Percentiles rank a stretch among this genome's conserved stretches.
Conservation (phyloP, 202 grass and related monocot species). For the Carex arenaria region DNA sequence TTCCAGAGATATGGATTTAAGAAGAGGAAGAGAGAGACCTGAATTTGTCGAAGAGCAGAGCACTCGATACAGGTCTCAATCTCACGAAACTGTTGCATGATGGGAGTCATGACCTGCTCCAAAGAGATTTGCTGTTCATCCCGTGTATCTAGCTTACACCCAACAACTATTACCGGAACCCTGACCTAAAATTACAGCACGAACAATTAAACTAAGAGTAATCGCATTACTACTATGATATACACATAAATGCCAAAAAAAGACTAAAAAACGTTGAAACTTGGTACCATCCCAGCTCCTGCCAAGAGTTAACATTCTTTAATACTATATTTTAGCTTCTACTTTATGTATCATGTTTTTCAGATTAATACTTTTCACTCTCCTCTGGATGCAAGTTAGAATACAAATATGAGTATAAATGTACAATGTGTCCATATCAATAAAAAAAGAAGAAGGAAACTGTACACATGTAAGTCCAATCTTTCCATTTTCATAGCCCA, state of each 20-base stretch:
- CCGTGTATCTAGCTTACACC: constrained; percentile 84
- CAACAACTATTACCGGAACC: constrained; percentile 74
- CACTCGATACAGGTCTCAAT: constrained; percentile 99
- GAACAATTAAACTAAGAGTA: constrained; percentile 17
- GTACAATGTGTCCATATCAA: not conserved
- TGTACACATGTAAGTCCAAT: not conserved
- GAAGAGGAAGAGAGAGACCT: constrained; percentile 37
- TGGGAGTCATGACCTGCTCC: constrained; percentile 92
- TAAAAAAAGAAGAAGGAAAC: not conserved
- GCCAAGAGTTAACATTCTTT: not conserved
- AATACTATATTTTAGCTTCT: not conserved
- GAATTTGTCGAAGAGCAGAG: constrained; percentile 90
- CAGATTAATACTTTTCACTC: not conserved
- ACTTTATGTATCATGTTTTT: not conserved
- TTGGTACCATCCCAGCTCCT: not conserved
- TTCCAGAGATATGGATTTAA: not conserved
- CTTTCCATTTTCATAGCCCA: not conserved
- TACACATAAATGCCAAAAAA: not conserved
- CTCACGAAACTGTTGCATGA: constrained; percentile 90
- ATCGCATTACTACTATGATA: not conserved
- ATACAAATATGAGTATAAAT: not conserved
- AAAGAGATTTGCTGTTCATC: constrained; percentile 82
- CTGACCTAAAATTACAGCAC: constrained; percentile 41
- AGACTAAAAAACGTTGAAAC: not conserved
- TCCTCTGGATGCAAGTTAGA: not conserved